These are phyloP conservation scores for Decorospora gaudefroyi DNA, from an alignment of 2,329 filamentous ascomycete genomes.

Conservation along the genomic window DNA sequence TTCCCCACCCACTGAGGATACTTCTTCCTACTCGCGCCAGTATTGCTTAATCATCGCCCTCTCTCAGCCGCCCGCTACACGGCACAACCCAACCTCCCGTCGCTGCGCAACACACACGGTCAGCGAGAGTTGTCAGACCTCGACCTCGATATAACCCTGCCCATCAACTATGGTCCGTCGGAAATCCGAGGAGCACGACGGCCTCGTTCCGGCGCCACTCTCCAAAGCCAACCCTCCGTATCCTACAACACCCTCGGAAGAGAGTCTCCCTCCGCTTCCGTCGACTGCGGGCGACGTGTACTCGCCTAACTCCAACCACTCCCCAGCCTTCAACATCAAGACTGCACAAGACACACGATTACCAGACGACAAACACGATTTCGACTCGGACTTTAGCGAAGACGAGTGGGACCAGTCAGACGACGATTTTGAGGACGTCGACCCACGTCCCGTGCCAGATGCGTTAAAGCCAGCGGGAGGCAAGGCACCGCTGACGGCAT, in stretches of 20 bases:
- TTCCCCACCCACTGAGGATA: conserved; percentile 1
- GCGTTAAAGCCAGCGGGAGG: conserved; percentile 45
- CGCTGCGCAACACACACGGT: conserved; percentile 5
- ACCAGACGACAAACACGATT: conserved; percentile 29
- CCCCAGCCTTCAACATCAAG: conserved; percentile 50
- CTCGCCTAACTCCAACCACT: conserved; percentile 42
- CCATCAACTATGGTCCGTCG: conserved; percentile 52
- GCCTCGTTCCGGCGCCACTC: conserved; percentile 49
- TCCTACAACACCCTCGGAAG: conserved; percentile 49
- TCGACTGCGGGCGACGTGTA: conserved; percentile 29
- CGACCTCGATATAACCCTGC: neutral
- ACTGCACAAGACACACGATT: conserved; percentile 31
- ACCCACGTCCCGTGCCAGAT: conserved; percentile 41
- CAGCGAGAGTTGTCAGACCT: conserved; percentile 1
- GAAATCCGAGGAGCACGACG: conserved; percentile 46
- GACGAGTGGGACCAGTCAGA: conserved; percentile 45
- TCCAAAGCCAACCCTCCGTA: conserved; percentile 52
- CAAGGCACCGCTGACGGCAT: conserved; percentile 30
- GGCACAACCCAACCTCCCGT: neutral
- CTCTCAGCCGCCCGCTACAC: neutral
- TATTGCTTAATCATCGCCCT: neutral
- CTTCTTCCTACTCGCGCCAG: neutral
- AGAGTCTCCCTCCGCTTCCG: conserved; percentile 34
- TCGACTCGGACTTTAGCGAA: conserved; percentile 39
- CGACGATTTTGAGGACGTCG: conserved; percentile 40